These are phyloP conservation scores for Tuber calosporum DNA, from an alignment of 495 filamentous ascomycete genomes.

Conservation along the genomic window DNA sequence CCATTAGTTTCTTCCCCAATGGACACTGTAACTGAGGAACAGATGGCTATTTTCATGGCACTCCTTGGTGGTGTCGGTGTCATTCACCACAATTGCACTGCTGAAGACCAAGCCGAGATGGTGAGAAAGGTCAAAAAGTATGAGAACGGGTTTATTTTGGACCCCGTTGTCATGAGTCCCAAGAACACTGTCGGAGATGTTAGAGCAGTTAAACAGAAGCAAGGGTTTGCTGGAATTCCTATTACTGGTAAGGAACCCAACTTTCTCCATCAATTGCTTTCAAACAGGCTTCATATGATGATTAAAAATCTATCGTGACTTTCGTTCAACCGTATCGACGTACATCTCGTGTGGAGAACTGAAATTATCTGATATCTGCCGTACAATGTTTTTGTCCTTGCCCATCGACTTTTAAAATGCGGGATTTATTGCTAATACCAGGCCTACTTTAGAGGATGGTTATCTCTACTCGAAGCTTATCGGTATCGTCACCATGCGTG, in stretches of 20 bases:
- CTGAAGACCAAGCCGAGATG: slow-evolving; percentile 95
- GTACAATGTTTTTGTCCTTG: slow-evolving; percentile 8
- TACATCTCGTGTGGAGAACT: slow-evolving; percentile 54
- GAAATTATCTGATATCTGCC: slow-evolving; percentile 29
- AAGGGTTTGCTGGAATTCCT: slow-evolving; percentile 98
- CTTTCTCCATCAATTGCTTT: slow-evolving; percentile 23
- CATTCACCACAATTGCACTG: slow-evolving; percentile 97
- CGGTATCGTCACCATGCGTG: slow-evolving; percentile 93
- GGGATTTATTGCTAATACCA: slow-evolving; percentile 38
- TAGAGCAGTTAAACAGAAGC: slow-evolving; percentile 87
- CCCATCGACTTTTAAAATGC: neutral
- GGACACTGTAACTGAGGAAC: slow-evolving; percentile 98
- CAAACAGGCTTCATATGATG: slow-evolving; percentile 54
- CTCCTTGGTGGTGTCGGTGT: slow-evolving; percentile 92
- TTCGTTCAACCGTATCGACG: slow-evolving; percentile 99
- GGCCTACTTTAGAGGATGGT: slow-evolving; percentile 63
- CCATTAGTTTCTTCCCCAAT: slow-evolving; percentile 95
- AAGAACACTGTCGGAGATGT: slow-evolving; percentile 84
- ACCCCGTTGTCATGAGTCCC: slow-evolving; percentile 86
- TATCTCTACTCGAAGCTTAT: slow-evolving; percentile 88
- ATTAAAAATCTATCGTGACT: slow-evolving; percentile 80
- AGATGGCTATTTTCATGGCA: slow-evolving; percentile 99
- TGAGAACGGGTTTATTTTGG: slow-evolving; percentile 97
- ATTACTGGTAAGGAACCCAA: slow-evolving; percentile 75
- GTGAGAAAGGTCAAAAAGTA: slow-evolving; percentile 97